Evolutionary conservation across 2,329 filamentous ascomycete genomes (phyloP), one percentile per base, ranked within the genome.

Genomic region (Cordyceps javanica): DNA sequence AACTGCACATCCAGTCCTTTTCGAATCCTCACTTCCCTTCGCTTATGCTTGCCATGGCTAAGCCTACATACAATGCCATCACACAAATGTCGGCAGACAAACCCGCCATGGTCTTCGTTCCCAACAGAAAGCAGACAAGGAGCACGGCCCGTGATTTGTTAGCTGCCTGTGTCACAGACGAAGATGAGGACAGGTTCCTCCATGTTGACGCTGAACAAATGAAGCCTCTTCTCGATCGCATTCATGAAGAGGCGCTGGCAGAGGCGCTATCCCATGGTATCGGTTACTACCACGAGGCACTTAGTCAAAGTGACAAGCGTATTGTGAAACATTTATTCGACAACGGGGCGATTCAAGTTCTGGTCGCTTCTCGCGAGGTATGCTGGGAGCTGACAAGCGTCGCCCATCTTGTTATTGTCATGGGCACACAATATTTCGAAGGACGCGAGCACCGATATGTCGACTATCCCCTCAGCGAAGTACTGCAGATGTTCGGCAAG

Each of bases 401-500:
- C 1, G 92, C 93, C 4, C 92, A 97, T 69, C 79, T 99, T 14
- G 92, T 97, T 14, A 83, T 99, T 49, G 87, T 99, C 32, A 97
- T 99, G 92, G 92, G 92, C 16, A 99, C 95, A 1, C 94, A 99
- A 68, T 97, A 92, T 74, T 99, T 93, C 63, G 94, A 99, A 67
- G 94, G 94, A 7, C 87, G 91, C 52, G 93, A 99, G 73, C 95
- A 99, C 71, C 88, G 95, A 60, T 99, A 99, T 71, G 86, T 97
- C 55, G 94, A 99, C 72, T 99, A 99, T 67, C 89, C 91, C 4
- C 84, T 97, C 62, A 93, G 89, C 67, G 94, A 99, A 69, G 85
- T 99, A 16, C 76, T 99, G 57, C 94, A 99, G 68, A 99, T 99
- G 93, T 96, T 97, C 65, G 94, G 94, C 64, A 96, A 94, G 72